Base-by-base conservation (phyloP, 148 eudicot genomes). In the Oxyria digyna region DNA sequence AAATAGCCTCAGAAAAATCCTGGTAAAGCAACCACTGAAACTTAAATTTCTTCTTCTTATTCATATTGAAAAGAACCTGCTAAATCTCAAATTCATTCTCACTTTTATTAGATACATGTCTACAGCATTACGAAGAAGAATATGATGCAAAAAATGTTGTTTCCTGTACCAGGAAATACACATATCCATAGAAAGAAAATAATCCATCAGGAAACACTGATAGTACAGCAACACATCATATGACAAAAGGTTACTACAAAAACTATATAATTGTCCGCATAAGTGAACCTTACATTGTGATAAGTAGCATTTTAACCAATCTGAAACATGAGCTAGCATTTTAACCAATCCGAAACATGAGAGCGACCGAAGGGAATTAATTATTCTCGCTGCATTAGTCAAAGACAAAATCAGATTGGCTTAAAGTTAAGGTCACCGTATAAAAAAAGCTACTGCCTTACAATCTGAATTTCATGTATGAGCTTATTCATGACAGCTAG, bases 11-110 rank as follows among this genome's bases (percentile, higher is more conserved):
- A n/a, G n/a, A n/a, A n/a, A n/a, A n/a, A n/a, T n/a, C n/a, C n/a
- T n/a, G n/a, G n/a, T n/a, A n/a, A n/a, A n/a, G n/a, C n/a, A n/a
- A n/a, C n/a, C n/a, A n/a, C n/a, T n/a, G n/a, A n/a, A n/a, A n/a
- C n/a, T n/a, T n/a, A n/a, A n/a, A n/a, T n/a, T n/a, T n/a, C n/a
- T n/a, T n/a, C n/a, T n/a, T n/a, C n/a, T n/a, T n/a, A n/a, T n/a
- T n/a, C 97, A 96, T 79, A 91, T 43, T 20, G 97, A 86, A 81
- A 88, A 91, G 77, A n/a, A n/a, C n/a, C n/a, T 91, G 97, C 97
- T 88, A 87, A 55, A 91, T 76, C 71, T 91, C 97, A 54, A 91
- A 96, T 81, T 91, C 97, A 86, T 86, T n/a, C n/a, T n/a, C n/a
- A n/a, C n/a, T n/a, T n/a, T n/a, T n/a, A n/a, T n/a, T n/a, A n/a